Evolutionary conservation across 345 rosid genomes (phyloP).

Genomic region (Nephelium lappaceum): DNA sequence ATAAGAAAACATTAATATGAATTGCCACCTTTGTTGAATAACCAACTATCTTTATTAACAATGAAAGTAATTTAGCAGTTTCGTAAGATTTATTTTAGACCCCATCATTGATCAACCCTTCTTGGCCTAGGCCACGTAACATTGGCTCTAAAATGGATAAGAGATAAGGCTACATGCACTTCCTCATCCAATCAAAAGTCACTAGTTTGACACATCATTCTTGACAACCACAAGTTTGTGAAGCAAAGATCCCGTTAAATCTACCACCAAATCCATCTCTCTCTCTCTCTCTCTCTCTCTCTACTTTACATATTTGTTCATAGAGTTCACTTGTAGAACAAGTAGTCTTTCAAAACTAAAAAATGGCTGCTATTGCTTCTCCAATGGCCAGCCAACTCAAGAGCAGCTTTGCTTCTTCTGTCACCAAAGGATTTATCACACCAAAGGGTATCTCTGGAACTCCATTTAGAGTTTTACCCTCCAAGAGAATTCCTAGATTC

Average conservation of each 20-base stretch:
- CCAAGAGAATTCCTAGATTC: conserved; percentile 58
- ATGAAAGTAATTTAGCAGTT: no score
- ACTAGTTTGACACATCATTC: conserved; percentile 33
- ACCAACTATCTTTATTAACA: no score
- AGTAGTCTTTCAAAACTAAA: conserved; percentile 8
- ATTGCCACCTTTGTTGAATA: no score
- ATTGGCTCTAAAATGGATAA: conserved; percentile 31
- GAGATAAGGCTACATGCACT: conserved; percentile 36
- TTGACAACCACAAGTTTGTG: conserved; percentile 31
- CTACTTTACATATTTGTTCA: neutral
- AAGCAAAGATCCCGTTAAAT: conserved; percentile 25
- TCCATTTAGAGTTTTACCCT: conserved; percentile 54
- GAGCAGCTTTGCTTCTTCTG: conserved; percentile 67
- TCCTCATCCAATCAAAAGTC: conserved; percentile 36
- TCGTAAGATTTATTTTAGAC: no score
- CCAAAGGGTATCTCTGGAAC: conserved; percentile 72
- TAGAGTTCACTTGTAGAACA: neutral
- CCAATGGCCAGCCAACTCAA: conserved; percentile 90
- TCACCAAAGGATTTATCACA: conserved; percentile 39
- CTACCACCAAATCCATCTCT: neutral
- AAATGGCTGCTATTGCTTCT: conserved; percentile 66
- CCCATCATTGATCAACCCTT: no score
- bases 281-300: neutral
- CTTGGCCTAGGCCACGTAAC: neutral
- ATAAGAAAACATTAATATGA: no score